Conservation (phyloP, 352 stramenopile species). For the Globisporangium echinulatum region DNA sequence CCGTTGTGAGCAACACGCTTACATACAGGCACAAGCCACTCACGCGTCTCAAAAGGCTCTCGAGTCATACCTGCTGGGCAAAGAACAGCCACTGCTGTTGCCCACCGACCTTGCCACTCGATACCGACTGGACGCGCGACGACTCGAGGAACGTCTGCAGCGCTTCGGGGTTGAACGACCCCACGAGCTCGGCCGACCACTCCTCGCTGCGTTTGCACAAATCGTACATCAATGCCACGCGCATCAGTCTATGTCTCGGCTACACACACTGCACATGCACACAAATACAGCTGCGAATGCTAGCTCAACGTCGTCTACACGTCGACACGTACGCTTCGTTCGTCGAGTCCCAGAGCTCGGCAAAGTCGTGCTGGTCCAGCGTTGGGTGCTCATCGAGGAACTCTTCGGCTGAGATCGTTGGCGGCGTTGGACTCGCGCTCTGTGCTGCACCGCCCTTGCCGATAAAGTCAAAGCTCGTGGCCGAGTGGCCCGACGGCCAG, state of each 20-base stretch:
- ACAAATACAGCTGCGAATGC: background rate
- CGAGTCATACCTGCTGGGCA: constrained; percentile 57
- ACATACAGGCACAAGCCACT: too few species aligned
- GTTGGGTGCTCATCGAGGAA: constrained; percentile 49
- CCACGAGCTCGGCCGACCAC: constrained; percentile 56
- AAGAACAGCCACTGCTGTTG: constrained; percentile 77
- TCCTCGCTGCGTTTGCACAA: constrained; percentile 43
- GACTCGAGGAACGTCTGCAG: constrained; percentile 57
- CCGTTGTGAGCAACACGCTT: too few species aligned
- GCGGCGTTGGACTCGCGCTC: constrained; percentile 13
- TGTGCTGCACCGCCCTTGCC: constrained; percentile 14
- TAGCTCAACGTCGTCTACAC: background rate
- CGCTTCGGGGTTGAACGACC: constrained; percentile 45
- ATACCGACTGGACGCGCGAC: constrained; percentile 56
- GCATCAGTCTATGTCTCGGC: background rate
- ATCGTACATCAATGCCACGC: background rate
- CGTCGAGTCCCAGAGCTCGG: constrained; percentile 72
- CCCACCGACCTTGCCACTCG: constrained; percentile 70
- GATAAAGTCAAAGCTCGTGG: constrained; percentile 35
- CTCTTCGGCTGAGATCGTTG: constrained; percentile 40
- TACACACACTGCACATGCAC: constrained; percentile 2
- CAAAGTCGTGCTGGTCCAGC: constrained; percentile 48
- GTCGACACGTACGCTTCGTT: constrained; percentile 52
- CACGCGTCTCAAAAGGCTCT: too few species aligned
- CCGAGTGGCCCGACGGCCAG: constrained; percentile 32